A percentile compares a stretch with the other conserved stretches of the same genome.
Evolutionary conservation across 805 yeast species (phyloP).

Genomic region (Teunomyces barrocoloradensis): DNA sequence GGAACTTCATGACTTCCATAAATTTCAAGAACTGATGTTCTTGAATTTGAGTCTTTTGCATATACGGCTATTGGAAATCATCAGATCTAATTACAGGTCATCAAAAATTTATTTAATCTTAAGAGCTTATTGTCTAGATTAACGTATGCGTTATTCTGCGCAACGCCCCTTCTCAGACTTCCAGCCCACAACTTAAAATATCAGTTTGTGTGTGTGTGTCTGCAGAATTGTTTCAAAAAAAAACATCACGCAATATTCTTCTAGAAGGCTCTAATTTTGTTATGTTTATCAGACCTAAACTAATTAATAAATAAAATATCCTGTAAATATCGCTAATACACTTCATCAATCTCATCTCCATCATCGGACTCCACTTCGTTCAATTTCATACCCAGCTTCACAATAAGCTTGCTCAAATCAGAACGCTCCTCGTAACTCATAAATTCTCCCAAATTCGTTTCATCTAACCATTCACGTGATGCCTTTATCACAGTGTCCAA

Average conservation of each 20-base stretch:
- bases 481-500: conserved; percentile 28
- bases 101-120: neutral
- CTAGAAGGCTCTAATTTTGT: conserved; percentile 1
- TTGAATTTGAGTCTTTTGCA: neutral
- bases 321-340: neutral
- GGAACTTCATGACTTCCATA: neutral
- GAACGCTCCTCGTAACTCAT: conserved; percentile 23
- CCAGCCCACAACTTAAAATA: neutral
- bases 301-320: conserved; percentile 2
- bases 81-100: neutral
- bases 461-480: conserved; percentile 31
- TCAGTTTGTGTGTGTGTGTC: neutral
- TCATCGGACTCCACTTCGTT: conserved; percentile 21
- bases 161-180: neutral
- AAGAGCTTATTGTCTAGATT: neutral
- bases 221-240: neutral
- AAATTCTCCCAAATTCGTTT: conserved; percentile 13
- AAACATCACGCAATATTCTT: conserved; percentile 2
- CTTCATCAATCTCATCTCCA: conserved; percentile 1
- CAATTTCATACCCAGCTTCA: conserved; percentile 30
- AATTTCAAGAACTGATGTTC: neutral
- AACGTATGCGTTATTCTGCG: neutral
- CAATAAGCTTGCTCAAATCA: conserved; percentile 29
- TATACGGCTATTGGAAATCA: neutral
- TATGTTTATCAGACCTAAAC: neutral